These are phyloP conservation scores for California macrophylla DNA, from an alignment of 441 rosid species.

Conservation along the genomic window DNA sequence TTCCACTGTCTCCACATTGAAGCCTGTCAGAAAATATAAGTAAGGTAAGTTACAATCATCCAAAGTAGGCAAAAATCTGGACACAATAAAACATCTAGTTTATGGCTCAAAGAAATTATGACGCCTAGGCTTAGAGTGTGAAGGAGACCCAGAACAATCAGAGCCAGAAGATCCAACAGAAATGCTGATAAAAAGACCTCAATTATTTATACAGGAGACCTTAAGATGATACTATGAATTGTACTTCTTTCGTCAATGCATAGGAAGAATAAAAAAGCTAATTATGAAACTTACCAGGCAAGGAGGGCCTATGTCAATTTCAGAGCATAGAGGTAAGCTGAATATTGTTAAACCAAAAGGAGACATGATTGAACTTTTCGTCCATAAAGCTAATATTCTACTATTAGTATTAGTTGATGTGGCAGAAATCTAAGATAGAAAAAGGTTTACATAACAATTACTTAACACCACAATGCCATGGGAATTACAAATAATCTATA, in stretches of 20 bases:
- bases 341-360: background rate
- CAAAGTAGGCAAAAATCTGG: background rate
- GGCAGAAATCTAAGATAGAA: background rate
- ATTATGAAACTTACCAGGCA: background rate
- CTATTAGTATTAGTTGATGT: background rate
- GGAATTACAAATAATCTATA: background rate
- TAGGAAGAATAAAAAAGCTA: background rate
- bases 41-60: background rate
- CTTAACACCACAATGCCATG: background rate
- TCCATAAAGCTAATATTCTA: background rate
- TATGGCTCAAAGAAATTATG: background rate
- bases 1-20: constrained; percentile 25
- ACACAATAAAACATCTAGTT: background rate
- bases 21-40: constrained; percentile 13
- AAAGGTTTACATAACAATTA: background rate
- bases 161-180: background rate
- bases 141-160: background rate
- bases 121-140: background rate
- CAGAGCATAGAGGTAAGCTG: background rate
- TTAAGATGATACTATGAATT: background rate
- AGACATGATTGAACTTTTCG: background rate
- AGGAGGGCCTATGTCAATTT: background rate
- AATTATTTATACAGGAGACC: background rate
- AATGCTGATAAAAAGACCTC: background rate
- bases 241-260: background rate